These are phyloP conservation scores for Blastobotrys americana DNA, from an alignment of 805 yeast species.

Conservation along the genomic window DNA sequence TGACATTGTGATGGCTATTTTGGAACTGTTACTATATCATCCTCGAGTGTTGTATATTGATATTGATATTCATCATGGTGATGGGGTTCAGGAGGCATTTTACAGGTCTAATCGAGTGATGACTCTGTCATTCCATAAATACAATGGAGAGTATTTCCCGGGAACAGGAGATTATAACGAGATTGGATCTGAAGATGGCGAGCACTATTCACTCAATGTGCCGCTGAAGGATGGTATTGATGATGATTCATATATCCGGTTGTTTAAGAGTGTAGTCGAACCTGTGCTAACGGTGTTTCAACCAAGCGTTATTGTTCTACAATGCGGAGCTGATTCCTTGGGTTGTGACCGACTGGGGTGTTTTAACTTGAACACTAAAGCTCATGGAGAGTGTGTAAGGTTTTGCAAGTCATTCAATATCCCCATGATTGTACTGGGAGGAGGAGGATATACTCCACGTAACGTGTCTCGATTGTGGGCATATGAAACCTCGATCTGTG, in stretches of 20 bases:
- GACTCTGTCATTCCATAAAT: conserved; percentile 87
- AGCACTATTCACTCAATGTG: conserved; percentile 75
- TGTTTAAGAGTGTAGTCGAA: conserved; percentile 71
- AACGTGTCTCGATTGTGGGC: conserved; percentile 96
- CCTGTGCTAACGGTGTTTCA: conserved; percentile 82
- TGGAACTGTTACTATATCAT: conserved; percentile 71
- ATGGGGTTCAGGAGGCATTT: conserved; percentile 92
- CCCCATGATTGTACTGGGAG: conserved; percentile 92
- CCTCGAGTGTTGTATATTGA: conserved; percentile 84
- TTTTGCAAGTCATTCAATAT: conserved; percentile 78
- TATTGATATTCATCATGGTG: conserved; percentile 90
- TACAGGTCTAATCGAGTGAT: conserved; percentile 86
- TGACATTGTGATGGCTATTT: conserved; percentile 79
- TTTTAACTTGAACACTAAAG: conserved; percentile 85
- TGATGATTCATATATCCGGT: conserved; percentile 61
- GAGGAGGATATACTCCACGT: conserved; percentile 97
- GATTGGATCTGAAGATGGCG: conserved; percentile 77
- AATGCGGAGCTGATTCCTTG: conserved; percentile 96
- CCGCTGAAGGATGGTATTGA: conserved; percentile 92
- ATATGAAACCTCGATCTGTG: conserved; percentile 80
- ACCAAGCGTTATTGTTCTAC: conserved; percentile 94
- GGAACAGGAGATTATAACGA: conserved; percentile 87
- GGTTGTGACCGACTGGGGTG: conserved; percentile 95
- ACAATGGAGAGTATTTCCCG: conserved; percentile 84
- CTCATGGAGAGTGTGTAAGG: conserved; percentile 94